Conservation (phyloP, 805 yeast species). For the Yarrowia sp. region DNA sequence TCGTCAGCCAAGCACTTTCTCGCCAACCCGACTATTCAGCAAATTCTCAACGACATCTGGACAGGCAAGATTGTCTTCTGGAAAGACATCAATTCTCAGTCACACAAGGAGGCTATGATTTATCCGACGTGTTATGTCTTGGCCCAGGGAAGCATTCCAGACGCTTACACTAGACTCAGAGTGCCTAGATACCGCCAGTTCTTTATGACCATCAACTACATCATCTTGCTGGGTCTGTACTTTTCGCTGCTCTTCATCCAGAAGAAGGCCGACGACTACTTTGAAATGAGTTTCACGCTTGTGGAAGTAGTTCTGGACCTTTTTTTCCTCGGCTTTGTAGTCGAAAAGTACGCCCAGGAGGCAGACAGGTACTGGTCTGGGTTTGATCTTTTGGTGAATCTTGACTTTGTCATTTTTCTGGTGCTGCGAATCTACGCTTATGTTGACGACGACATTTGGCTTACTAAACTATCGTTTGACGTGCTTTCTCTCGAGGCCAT, state of each 20-base stretch:
- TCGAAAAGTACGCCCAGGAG: neutral
- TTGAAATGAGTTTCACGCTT: neutral
- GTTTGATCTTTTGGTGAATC: neutral
- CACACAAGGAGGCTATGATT: conserved; percentile 34
- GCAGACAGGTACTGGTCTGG: conserved; percentile 11
- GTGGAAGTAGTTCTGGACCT: neutral
- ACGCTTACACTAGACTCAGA: neutral
- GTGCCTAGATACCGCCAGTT: neutral
- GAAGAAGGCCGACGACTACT: neutral
- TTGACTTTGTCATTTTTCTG: conserved; percentile 1
- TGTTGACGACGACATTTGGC: neutral
- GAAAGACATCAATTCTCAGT: conserved; percentile 35
- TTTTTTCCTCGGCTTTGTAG: conserved; percentile 6
- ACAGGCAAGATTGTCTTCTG: conserved; percentile 40
- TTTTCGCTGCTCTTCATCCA: neutral
- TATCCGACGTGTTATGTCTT: neutral
- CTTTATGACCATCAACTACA: conserved; percentile 8
- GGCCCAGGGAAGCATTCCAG: neutral
- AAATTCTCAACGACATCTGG: conserved; percentile 37
- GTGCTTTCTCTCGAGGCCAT: neutral
- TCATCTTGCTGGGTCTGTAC: neutral
- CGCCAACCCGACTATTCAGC: conserved; percentile 35
- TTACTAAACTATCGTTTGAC: neutral
- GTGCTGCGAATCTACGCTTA: conserved; percentile 1
- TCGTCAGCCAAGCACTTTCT: conserved; percentile 35